Percentiles rank a stretch among this genome's conserved stretches.
phyloP scores from a whole-genome alignment of 495 filamentous ascomycete genomes.

The Staphylotrichum longicolle region DNA sequence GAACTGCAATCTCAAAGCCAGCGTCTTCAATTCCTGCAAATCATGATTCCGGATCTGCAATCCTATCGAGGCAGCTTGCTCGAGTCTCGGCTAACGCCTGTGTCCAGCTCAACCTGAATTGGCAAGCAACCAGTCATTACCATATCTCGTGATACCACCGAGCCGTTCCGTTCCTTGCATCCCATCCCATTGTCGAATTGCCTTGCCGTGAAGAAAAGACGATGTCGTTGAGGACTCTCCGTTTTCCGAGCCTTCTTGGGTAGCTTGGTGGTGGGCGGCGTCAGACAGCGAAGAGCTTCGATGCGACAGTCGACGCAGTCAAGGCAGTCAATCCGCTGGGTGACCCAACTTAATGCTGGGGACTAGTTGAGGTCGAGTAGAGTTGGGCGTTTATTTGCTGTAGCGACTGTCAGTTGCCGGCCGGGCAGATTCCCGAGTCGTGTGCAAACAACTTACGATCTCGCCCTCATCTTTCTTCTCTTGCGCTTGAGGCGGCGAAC shows the following conservation, averaged over 20 bases:
- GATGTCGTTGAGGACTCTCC: constrained; percentile 16
- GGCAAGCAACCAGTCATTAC: constrained; percentile 32
- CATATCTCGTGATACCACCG: constrained; percentile 29
- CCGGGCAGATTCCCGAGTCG: constrained; percentile 14
- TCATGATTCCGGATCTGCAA: constrained; percentile 27
- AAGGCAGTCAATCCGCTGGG: constrained; percentile 21
- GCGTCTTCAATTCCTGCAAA: constrained; percentile 27
- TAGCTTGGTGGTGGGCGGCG: constrained; percentile 21
- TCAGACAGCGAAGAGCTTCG: constrained; percentile 26
- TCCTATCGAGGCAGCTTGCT: constrained; percentile 28
- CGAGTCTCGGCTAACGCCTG: constrained; percentile 27
- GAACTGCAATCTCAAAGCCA: constrained; percentile 12
- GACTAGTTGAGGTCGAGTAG: constrained; percentile 39
- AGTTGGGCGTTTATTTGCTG: constrained; percentile 68
- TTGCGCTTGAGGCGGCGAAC: constrained; percentile 97
- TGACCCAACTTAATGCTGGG: constrained; percentile 23
- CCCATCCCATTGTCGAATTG: constrained; percentile 20
- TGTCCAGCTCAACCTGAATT: constrained; percentile 32
- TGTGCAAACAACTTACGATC: constrained; percentile 63
- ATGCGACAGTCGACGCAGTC: constrained; percentile 14
- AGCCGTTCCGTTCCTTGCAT: constrained; percentile 20
- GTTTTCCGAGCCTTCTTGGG: constrained; percentile 22
- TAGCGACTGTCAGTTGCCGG: constrained; percentile 33
- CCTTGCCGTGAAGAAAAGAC: constrained; percentile 17
- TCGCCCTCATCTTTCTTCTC: constrained; percentile 97